Percentiles rank a stretch among this genome's conserved stretches.
Evolutionary conservation across 2,329 filamentous ascomycete genomes (phyloP).

Genomic region (Samsoniella hepiali): DNA sequence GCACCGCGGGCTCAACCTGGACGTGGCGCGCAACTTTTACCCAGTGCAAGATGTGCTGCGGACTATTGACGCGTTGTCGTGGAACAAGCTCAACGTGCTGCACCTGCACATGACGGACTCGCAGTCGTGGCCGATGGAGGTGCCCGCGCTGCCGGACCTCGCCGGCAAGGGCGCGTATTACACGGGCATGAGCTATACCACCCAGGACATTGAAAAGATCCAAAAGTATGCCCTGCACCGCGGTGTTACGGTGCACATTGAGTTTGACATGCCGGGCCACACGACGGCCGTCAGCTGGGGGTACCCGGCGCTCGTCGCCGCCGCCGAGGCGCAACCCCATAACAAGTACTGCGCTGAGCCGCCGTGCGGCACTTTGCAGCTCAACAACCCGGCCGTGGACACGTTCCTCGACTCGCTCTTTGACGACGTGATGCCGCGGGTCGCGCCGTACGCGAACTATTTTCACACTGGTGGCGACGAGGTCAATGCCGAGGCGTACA

Average conservation of each 20-base stretch:
- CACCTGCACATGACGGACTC: slow-evolving; percentile 80
- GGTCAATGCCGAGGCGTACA: slow-evolving; percentile 68
- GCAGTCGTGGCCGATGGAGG: slow-evolving; percentile 84
- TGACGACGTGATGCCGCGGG: slow-evolving; percentile 69
- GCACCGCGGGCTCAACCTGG: slow-evolving; percentile 77
- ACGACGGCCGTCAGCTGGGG: slow-evolving; percentile 65
- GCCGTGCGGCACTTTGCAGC: slow-evolving; percentile 67
- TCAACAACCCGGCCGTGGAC: slow-evolving; percentile 69
- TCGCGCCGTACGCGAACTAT: slow-evolving; percentile 65
- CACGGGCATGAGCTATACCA: slow-evolving; percentile 64
- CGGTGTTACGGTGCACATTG: slow-evolving; percentile 69
- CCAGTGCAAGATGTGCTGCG: slow-evolving; percentile 64
- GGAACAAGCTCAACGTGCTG: slow-evolving; percentile 79
- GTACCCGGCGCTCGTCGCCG: slow-evolving; percentile 69
- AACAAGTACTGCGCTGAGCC: slow-evolving; percentile 59
- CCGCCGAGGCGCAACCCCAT: slow-evolving; percentile 56
- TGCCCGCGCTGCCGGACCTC: slow-evolving; percentile 61
- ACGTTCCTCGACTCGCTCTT: slow-evolving; percentile 70
- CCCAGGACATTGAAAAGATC: slow-evolving; percentile 60
- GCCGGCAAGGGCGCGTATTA: slow-evolving; percentile 71
- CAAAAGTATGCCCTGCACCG: slow-evolving; percentile 67
- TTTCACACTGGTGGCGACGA: slow-evolving; percentile 90
- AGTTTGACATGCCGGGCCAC: slow-evolving; percentile 76
- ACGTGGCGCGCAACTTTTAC: slow-evolving; percentile 72
- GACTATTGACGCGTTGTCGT: slow-evolving; percentile 72